Evolutionary conservation across 2,329 filamentous ascomycete genomes (phyloP).

Genomic region (Eutypa lata): DNA sequence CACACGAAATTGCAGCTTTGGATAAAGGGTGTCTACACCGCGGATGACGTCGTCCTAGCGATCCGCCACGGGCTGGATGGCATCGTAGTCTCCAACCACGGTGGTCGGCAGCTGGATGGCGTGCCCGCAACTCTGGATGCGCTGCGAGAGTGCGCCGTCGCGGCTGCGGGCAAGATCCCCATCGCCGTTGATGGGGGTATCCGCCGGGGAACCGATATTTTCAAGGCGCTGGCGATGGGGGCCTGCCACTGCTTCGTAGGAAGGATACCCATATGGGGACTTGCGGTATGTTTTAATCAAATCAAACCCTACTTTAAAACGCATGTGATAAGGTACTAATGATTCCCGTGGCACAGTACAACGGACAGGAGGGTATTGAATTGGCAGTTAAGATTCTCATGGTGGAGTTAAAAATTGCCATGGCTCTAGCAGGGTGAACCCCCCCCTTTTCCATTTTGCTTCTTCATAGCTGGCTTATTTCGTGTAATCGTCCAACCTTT

Average conservation of each 20-base stretch:
- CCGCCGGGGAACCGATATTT: conserved; percentile 47
- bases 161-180: conserved; percentile 40
- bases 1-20: conserved; percentile 47
- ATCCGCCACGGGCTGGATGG: conserved; percentile 22
- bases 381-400: conserved; percentile 28
- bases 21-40: conserved; percentile 40
- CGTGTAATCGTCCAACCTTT: no score
- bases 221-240: conserved; percentile 50
- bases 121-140: conserved; percentile 43
- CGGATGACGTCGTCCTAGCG: conserved; percentile 39
- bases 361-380: conserved; percentile 32
- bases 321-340: neutral
- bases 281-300: conserved; percentile 30
- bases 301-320: neutral
- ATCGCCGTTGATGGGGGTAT: conserved; percentile 49
- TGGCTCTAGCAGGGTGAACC: conserved; percentile 26
- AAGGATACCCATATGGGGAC: conserved; percentile 45
- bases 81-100: conserved; percentile 44
- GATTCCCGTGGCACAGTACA: conserved; percentile 7
- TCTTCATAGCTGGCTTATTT: no score
- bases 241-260: conserved; percentile 47
- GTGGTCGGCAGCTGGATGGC: conserved; percentile 44
- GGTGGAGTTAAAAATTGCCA: conserved; percentile 28
- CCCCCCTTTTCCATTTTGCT: neutral
- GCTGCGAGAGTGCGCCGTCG: conserved; percentile 40